phyloP scores from a whole-genome alignment of 2,329 filamentous ascomycete genomes.

The Fusarium anthophilum region DNA sequence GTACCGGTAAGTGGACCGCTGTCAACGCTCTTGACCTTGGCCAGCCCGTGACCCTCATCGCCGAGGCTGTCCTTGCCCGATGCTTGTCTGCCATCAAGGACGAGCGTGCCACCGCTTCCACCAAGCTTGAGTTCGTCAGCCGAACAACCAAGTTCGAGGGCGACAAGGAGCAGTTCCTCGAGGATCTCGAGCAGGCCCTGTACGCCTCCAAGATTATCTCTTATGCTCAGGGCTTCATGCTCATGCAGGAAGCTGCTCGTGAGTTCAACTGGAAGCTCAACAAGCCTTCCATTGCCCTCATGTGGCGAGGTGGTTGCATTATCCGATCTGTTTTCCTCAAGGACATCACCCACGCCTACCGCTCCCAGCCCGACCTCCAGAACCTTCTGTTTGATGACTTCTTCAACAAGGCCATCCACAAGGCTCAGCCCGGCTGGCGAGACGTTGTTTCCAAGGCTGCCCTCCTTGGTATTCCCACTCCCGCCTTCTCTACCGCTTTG shows the following conservation, averaged over 20 bases:
- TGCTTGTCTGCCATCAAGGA: constrained; percentile 95
- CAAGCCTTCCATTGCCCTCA: constrained; percentile 99
- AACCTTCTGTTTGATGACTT: constrained; percentile 99
- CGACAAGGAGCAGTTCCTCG: constrained; percentile 92
- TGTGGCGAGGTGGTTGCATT: constrained; percentile 99
- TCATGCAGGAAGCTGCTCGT: constrained; percentile 98
- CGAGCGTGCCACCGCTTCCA: constrained; percentile 85
- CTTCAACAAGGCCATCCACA: constrained; percentile 99
- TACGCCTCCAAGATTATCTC: constrained; percentile 99
- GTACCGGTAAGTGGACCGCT: constrained; percentile 99
- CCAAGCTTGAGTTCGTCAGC: constrained; percentile 77
- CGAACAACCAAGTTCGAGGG: constrained; percentile 84
- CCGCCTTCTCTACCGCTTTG: constrained; percentile 95
- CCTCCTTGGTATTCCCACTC: constrained; percentile 93
- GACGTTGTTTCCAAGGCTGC: constrained; percentile 91
- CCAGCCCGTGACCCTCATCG: constrained; percentile 98
- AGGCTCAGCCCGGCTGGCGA: constrained; percentile 92
- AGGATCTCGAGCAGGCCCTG: constrained; percentile 97
- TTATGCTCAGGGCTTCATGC: constrained; percentile 99
- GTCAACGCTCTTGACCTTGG: constrained; percentile 98
- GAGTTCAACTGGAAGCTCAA: constrained; percentile 99
- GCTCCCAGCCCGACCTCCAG: constrained; percentile 91
- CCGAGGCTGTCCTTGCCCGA: constrained; percentile 94
- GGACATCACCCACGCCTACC: constrained; percentile 98
- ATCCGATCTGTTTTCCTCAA: constrained; percentile 99